Percentiles rank a stretch among this genome's conserved stretches.
Evolutionary conservation across 352 stramenopile species (phyloP).

Genomic region (Globisporangium splendens): DNA sequence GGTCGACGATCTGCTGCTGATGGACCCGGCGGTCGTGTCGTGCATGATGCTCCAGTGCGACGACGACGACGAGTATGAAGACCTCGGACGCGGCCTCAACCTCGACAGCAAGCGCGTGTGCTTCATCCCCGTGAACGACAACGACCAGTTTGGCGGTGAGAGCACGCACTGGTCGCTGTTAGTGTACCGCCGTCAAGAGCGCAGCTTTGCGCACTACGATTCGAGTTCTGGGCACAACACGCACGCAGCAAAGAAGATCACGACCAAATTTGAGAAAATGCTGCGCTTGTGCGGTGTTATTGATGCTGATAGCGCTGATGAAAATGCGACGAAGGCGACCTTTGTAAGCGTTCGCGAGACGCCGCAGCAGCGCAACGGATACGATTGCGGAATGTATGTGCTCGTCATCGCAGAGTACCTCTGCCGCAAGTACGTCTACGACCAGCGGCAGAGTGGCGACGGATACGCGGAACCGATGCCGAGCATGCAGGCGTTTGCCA

Average conservation of each 20-base stretch:
- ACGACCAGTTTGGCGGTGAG: constrained; percentile 42
- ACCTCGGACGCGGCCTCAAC: constrained; percentile 48
- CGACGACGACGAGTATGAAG: constrained; percentile 69
- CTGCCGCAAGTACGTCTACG: constrained; percentile 23
- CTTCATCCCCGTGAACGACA: constrained; percentile 73
- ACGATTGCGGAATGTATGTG: constrained; percentile 83
- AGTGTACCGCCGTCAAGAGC: constrained; percentile 26
- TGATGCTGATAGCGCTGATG: background rate
- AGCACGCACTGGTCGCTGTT: constrained; percentile 80
- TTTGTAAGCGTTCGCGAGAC: constrained; percentile 32
- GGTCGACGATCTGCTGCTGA: constrained; percentile 39
- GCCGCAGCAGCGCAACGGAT: constrained; percentile 75
- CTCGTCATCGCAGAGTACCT: constrained; percentile 65
- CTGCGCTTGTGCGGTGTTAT: constrained; percentile 16
- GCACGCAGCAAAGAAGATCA: constrained; percentile 37
- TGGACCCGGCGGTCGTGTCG: constrained; percentile 76
- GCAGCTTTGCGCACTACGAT: constrained; percentile 63
- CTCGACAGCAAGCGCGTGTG: constrained; percentile 36
- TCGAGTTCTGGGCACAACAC: constrained; percentile 66
- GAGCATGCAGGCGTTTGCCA: constrained; percentile 44
- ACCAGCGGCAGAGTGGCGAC: background rate
- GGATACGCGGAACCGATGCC: background rate
- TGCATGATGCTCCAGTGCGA: constrained; percentile 83
- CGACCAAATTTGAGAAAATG: constrained; percentile 35
- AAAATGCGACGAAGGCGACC: background rate